A percentile compares a stretch with the other conserved stretches of the same genome.
Evolutionary conservation across 1,139 yeast genomes (phyloP).

Genomic region (Geotrichum restrictum): DNA sequence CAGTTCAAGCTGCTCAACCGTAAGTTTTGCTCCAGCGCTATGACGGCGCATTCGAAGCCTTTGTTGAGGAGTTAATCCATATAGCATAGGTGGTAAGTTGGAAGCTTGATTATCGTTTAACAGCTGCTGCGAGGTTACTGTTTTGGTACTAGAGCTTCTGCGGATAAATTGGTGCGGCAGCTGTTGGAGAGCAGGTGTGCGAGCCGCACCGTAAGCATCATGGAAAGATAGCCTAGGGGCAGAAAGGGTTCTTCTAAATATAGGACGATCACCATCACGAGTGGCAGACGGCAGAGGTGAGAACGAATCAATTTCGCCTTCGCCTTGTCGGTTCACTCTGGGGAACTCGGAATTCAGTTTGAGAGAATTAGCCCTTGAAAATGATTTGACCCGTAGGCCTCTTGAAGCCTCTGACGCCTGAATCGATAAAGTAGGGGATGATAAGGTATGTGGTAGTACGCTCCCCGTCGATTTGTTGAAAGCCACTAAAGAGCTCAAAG

Average conservation of each 20-base stretch:
- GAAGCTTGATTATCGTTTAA: background rate
- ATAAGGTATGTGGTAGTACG: background rate
- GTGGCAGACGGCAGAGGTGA: conserved; percentile 10
- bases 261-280: conserved; percentile 5
- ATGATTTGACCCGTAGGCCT: conserved; percentile 9
- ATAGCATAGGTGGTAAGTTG: conserved; percentile 1
- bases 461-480: no score
- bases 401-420: conserved; percentile 12
- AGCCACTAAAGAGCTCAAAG: no score
- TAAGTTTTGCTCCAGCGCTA: conserved; percentile 19
- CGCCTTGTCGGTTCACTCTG: background rate
- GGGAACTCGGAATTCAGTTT: no score
- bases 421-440: background rate
- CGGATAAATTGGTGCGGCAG: background rate
- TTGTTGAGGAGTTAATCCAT: conserved; percentile 18
- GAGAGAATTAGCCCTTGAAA: background rate
- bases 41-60: conserved; percentile 16
- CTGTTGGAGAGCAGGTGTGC: background rate
- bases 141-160: background rate
- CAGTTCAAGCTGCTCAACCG: conserved; percentile 37
- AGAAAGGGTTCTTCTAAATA: conserved; percentile 15
- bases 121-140: background rate
- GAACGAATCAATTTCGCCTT: no score
- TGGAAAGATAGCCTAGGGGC: conserved; percentile 6
- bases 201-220: conserved; percentile 1